Percentiles rank a stretch among this genome's conserved stretches.
These are phyloP conservation scores for Quercus mongolica DNA, from an alignment of 306 rosid genomes.

Conservation along the genomic window DNA sequence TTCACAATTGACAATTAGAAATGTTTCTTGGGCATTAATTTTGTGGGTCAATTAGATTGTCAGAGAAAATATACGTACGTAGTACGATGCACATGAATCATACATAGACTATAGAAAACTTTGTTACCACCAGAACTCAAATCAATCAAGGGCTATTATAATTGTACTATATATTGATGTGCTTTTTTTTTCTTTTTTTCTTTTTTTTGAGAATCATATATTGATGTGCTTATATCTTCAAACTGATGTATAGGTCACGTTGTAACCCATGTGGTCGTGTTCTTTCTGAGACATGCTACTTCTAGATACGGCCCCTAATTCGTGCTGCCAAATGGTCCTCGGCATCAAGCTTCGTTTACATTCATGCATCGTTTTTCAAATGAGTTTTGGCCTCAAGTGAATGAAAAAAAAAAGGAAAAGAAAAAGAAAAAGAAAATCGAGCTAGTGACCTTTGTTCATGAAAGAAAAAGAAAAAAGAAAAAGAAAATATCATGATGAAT, in stretches of 20 bases:
- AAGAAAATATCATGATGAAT: too few species aligned
- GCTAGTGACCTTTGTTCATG: too few species aligned
- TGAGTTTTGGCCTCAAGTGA: too few species aligned
- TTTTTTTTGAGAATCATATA: neutral
- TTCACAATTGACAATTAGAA: too few species aligned
- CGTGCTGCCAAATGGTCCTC: neutral
- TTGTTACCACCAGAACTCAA: neutral
- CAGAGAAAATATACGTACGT: neutral
- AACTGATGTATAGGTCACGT: conserved; percentile 16
- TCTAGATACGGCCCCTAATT: conserved; percentile 15
- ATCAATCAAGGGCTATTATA: neutral
- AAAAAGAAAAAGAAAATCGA: neutral
- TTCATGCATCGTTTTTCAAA: too few species aligned
- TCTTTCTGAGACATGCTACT: conserved; percentile 24
- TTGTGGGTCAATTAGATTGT: too few species aligned
- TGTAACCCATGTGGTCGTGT: conserved; percentile 39
- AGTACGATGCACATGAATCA: conserved; percentile 11
- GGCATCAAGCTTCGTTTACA: too few species aligned
- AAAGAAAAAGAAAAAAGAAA: too few species aligned
- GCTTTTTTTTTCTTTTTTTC: neutral
- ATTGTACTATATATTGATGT: conserved; percentile 15
- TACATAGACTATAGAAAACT: too few species aligned
- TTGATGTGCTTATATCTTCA: conserved; percentile 11
- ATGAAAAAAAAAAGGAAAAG: neutral
- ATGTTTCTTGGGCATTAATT: too few species aligned